Base-by-base conservation (phyloP, 495 filamentous ascomycete species). In the Lophium mytilinum region DNA sequence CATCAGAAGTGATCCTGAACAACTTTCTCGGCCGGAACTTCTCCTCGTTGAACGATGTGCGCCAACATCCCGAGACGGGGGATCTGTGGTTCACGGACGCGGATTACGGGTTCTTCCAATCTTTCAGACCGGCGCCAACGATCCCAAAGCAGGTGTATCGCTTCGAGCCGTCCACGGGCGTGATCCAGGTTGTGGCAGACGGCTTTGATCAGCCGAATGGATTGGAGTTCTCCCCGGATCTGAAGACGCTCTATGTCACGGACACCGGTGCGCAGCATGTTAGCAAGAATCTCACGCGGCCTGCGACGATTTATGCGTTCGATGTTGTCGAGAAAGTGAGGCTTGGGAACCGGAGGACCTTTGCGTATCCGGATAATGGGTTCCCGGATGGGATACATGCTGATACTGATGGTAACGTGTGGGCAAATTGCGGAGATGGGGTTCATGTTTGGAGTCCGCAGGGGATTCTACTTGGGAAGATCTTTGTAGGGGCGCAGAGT, bases 41-140 rank as follows among this genome's bases (percentile, higher is more conserved):
- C 61, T 63, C 61, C 67, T 68, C 56, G 33, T 64, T 63, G 35
- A 61, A 61, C 63, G 69, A 61, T 50, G 48, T 64, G 43, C 21
- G 53, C 55, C 72, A 65, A 48, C 65, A 58, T 76, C 72, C 48
- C 45, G 34, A 51, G 2, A 72, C 68, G n/a, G 73, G 73, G 15
- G 75, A 77, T 37, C 71, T 81, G 51, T 83, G 75, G 76, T 83
- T 82, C 66, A 82, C 80, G 0, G 80, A 83, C 60, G 76, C 78
- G 4, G 49, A 67, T 14, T 77, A 77, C 56, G 69, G 68, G 3
- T 74, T 67, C 47, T 79, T 77, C 62, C 76, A 71, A 53, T 73
- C 63, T 51, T 63, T 72, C 30, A 73, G 75, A 69, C 72, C 30
- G 58, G 73, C 49, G 63, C 77, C 78, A 0, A 65, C 72, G 57